Conservation (phyloP, 345 rosid species). For the Citrus cavaleriei region DNA sequence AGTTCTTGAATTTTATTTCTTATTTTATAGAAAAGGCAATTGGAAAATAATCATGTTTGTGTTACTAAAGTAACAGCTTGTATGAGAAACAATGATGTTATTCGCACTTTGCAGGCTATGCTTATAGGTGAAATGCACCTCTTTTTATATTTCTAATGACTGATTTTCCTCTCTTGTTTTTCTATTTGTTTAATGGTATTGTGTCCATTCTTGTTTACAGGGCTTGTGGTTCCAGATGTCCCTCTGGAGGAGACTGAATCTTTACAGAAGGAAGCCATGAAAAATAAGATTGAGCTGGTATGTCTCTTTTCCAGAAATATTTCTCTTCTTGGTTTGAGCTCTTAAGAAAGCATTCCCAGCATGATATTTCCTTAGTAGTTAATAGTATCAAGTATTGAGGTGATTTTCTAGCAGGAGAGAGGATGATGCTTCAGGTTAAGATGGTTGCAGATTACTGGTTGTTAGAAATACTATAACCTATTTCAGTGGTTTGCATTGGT, state of each 20-base stretch:
- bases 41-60: neutral
- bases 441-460: neutral
- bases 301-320: constrained; percentile 2
- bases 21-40: neutral
- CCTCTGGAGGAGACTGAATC: constrained; percentile 88
- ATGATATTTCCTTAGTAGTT: neutral
- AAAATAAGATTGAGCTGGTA: constrained; percentile 75
- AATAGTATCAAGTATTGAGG: neutral
- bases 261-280: constrained; percentile 68
- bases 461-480: neutral
- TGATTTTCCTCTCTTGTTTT: neutral
- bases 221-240: constrained; percentile 95
- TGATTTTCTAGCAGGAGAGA: neutral
- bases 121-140: neutral
- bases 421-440: neutral
- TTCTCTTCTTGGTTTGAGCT: neutral
- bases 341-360: neutral
- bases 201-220: constrained; percentile 27
- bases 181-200: neutral
- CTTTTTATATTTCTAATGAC: neutral
- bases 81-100: neutral
- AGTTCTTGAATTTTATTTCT: neutral
- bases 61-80: neutral
- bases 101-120: neutral
- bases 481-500: neutral